phyloP scores from a whole-genome alignment of 768 basidiomycete species.

The Pisolithus orientalis region DNA sequence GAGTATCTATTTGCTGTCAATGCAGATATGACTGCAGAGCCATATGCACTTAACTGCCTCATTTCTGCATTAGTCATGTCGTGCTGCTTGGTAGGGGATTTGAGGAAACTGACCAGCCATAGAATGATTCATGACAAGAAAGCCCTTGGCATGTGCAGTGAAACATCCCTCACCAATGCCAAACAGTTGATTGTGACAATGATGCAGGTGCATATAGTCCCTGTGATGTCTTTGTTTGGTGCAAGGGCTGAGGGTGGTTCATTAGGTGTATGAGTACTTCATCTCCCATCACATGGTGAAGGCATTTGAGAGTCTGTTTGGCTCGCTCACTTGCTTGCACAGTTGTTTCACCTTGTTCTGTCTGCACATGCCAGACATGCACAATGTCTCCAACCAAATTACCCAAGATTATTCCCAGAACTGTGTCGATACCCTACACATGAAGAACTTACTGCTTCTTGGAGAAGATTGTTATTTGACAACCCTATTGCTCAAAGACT shows the following conservation, averaged over 20 bases:
- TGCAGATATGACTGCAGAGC: too few species aligned
- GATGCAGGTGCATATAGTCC: conserved; percentile 66
- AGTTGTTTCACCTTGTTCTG: conserved; percentile 99
- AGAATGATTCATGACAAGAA: too few species aligned
- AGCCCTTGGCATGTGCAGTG: conserved; percentile 84
- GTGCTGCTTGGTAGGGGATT: too few species aligned
- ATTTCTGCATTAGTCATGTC: too few species aligned
- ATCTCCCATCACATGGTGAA: conserved; percentile 99
- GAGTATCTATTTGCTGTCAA: too few species aligned
- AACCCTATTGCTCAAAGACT: conserved; percentile 92
- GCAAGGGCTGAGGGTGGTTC: background rate
- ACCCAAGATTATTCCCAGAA: conserved; percentile 93
- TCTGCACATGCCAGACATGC: conserved; percentile 87
- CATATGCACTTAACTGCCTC: too few species aligned
- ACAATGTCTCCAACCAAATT: conserved; percentile 91
- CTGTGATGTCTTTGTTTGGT: background rate
- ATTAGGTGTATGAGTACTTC: conserved; percentile 95
- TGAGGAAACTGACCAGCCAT: too few species aligned
- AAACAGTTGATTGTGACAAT: conserved; percentile 95
- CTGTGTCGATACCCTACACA: conserved; percentile 93
- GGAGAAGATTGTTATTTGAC: conserved; percentile 99
- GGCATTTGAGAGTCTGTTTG: conserved; percentile 94
- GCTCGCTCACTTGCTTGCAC: conserved; percentile 96
- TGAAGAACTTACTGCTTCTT: conserved; percentile 96
- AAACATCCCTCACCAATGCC: conserved; percentile 87